phyloP scores from a whole-genome alignment of 2,329 filamentous ascomycete species.

The Claviceps monticola region DNA sequence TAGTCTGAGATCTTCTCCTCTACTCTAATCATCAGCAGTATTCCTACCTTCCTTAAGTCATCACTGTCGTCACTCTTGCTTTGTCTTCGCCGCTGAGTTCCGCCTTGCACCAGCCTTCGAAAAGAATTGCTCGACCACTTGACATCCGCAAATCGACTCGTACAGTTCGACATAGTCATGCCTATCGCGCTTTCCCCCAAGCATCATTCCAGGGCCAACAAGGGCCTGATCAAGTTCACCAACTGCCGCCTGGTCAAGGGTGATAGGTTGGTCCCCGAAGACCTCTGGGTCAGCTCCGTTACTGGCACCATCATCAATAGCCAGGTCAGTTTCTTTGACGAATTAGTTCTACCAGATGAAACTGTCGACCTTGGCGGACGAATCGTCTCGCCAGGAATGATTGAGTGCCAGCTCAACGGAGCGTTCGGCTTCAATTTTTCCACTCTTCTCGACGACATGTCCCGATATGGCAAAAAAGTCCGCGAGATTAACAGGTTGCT shows the following conservation, averaged over 20 bases:
- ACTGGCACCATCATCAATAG: slow-evolving; percentile 72
- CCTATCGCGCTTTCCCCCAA: slow-evolving; percentile 31
- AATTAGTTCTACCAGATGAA: slow-evolving; percentile 54
- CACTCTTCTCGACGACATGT: slow-evolving; percentile 53
- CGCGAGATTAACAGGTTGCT: slow-evolving; percentile 56
- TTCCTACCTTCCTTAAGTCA: background rate
- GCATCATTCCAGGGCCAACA: slow-evolving; percentile 17
- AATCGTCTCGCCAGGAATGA: slow-evolving; percentile 73
- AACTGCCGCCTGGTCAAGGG: slow-evolving; percentile 69
- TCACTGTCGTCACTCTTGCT: background rate
- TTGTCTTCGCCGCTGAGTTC: background rate
- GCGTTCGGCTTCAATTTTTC: slow-evolving; percentile 91
- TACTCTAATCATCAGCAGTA: background rate
- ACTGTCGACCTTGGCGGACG: slow-evolving; percentile 70
- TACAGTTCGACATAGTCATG: slow-evolving; percentile 20
- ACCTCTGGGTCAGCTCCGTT: slow-evolving; percentile 76
- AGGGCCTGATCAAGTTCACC: slow-evolving; percentile 70
- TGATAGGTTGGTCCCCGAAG: slow-evolving; percentile 53
- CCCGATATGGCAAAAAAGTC: slow-evolving; percentile 59
- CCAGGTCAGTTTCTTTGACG: slow-evolving; percentile 53
- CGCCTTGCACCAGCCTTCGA: background rate
- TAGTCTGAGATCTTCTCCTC: background rate
- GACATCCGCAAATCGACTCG: background rate
- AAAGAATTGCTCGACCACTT: background rate
- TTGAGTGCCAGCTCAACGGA: slow-evolving; percentile 86